Conservation (phyloP, 139 green algal species). For the Nannochloris sp. region DNA sequence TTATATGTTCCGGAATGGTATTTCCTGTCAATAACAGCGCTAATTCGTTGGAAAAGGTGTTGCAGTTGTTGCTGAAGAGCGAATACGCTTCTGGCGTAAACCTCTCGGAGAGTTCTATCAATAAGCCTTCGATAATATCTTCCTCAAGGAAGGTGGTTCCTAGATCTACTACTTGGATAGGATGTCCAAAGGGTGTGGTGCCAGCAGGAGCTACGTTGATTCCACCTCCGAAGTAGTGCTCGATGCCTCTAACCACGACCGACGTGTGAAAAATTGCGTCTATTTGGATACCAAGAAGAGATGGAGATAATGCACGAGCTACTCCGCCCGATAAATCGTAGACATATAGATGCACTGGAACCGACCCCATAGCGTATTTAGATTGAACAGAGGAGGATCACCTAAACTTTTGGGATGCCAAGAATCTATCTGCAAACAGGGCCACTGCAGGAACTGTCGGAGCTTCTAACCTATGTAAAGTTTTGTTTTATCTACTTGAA, state of each 20-base stretch:
- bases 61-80: slow-evolving; percentile 72
- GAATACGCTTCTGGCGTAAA: slow-evolving; percentile 39
- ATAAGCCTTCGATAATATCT: slow-evolving; percentile 6
- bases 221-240: slow-evolving; percentile 36
- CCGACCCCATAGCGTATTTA: too few relatives aligned
- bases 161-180: slow-evolving; percentile 40
- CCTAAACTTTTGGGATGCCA: too few relatives aligned
- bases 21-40: slow-evolving; percentile 46
- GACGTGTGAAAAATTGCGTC: slow-evolving; percentile 63
- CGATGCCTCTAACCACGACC: slow-evolving; percentile 41
- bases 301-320: slow-evolving; percentile 40
- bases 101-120: slow-evolving; percentile 23
- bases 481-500: too few relatives aligned
- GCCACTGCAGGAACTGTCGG: too few relatives aligned
- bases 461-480: too few relatives aligned
- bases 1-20: slow-evolving; percentile 38
- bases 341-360: slow-evolving; percentile 61
- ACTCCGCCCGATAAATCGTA: slow-evolving; percentile 76
- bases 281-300: slow-evolving; percentile 64
- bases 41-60: slow-evolving; percentile 65
- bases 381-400: too few relatives aligned
- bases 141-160: slow-evolving; percentile 18
- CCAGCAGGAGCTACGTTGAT: slow-evolving; percentile 42
- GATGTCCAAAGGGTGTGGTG: slow-evolving; percentile 47
- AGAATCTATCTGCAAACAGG: too few relatives aligned